These are phyloP conservation scores for Cordyceps cicadae DNA, from an alignment of 2,329 filamentous ascomycete species.

Conservation along the genomic window DNA sequence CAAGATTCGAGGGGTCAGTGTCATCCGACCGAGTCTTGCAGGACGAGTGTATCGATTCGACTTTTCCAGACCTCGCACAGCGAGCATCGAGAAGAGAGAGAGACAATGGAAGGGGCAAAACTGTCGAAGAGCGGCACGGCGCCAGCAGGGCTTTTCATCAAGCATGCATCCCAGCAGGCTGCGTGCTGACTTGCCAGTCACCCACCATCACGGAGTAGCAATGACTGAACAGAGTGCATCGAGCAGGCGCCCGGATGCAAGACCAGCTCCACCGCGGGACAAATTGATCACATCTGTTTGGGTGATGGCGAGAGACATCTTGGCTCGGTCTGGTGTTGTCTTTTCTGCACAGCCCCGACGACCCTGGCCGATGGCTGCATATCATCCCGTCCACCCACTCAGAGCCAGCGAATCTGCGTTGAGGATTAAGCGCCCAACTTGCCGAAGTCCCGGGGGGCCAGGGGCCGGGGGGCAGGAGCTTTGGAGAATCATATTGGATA, in stretches of 20 bases:
- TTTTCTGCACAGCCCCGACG: conserved; percentile 4
- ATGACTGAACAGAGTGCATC: background rate
- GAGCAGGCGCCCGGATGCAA: background rate
- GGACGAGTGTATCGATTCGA: background rate
- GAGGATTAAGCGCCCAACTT: conserved; percentile 8
- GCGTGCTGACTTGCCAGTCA: background rate
- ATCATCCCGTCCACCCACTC: background rate
- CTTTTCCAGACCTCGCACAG: background rate
- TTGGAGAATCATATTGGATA: background rate
- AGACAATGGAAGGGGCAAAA: background rate
- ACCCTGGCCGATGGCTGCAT: background rate
- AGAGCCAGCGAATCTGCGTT: conserved; percentile 1
- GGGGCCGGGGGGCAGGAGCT: background rate
- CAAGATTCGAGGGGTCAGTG: too few species aligned
- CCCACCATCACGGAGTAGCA: background rate
- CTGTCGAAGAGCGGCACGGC: background rate
- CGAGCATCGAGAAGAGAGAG: background rate
- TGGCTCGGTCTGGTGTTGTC: background rate
- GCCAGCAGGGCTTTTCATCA: background rate
- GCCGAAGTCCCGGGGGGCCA: conserved; percentile 6
- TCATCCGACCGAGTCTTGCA: background rate
- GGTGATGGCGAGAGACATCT: background rate
- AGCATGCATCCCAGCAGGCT: background rate
- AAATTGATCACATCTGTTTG: background rate
- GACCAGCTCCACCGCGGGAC: background rate